A percentile compares a stretch with the other conserved stretches of the same genome.
phyloP scores from a whole-genome alignment of 805 yeast species.

The Metschnikowia koreensis region DNA sequence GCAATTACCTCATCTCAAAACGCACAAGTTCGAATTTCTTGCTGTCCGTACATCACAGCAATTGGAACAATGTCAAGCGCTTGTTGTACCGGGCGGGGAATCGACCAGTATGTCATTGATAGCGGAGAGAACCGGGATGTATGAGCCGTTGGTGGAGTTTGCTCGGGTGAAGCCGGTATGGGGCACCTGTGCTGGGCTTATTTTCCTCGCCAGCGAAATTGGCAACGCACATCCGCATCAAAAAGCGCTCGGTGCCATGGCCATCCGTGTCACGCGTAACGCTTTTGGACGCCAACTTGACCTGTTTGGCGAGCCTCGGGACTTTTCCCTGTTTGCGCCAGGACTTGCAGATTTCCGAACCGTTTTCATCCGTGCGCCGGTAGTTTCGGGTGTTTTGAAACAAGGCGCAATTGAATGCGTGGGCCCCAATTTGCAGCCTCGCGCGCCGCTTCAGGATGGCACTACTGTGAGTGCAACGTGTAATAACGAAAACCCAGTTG shows the following conservation, averaged over 20 bases:
- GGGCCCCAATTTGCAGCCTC: constrained; percentile 14
- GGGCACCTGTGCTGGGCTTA: constrained; percentile 89
- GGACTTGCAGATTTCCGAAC: constrained; percentile 41
- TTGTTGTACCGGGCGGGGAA: constrained; percentile 74
- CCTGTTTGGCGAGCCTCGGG: constrained; percentile 53
- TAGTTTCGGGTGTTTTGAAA: constrained; percentile 38
- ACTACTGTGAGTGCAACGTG: constrained; percentile 17
- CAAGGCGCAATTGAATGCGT: constrained; percentile 4
- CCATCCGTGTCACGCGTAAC: constrained; percentile 63
- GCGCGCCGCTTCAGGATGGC: constrained; percentile 8
- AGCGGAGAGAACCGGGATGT: constrained; percentile 61
- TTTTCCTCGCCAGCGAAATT: constrained; percentile 56
- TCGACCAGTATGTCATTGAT: constrained; percentile 68
- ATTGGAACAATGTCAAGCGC: constrained; percentile 50
- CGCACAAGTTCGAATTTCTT: constrained; percentile 30
- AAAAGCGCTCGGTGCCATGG: constrained; percentile 59
- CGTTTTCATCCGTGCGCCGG: constrained; percentile 76
- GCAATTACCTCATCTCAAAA: constrained; percentile 5
- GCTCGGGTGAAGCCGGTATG: constrained; percentile 57
- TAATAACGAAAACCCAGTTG: constrained; percentile 30
- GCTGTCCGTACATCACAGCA: constrained; percentile 56
- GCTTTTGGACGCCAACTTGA: constrained; percentile 79
- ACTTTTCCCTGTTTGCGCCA: constrained; percentile 43
- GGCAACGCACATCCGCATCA: constrained; percentile 54
- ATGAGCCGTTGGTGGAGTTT: constrained; percentile 52